A percentile compares a stretch with the other conserved stretches of the same genome.
phyloP scores from a whole-genome alignment of 768 basidiomycete species.

The Suillus plorans region DNA sequence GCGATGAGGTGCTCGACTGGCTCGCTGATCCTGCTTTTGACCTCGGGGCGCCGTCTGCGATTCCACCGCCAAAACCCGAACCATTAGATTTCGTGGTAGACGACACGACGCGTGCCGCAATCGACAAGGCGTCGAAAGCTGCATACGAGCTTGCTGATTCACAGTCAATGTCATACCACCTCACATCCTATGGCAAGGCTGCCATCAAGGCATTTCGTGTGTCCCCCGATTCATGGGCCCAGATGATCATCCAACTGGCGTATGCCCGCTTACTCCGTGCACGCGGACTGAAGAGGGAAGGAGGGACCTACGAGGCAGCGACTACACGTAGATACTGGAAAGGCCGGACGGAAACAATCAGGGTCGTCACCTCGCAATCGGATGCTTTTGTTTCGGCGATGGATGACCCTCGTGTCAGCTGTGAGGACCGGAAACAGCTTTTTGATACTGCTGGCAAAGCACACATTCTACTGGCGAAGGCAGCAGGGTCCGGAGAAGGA shows the following conservation, averaged over 20 bases:
- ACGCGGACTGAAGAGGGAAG: constrained; percentile 32
- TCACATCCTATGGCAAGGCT: constrained; percentile 81
- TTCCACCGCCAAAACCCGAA: constrained; percentile 33
- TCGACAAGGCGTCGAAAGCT: constrained; percentile 53
- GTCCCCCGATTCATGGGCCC: constrained; percentile 95
- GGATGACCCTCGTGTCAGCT: constrained; percentile 45
- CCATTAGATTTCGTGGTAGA: constrained; percentile 57
- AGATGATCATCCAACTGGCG: constrained; percentile 89
- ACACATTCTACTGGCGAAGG: constrained; percentile 66
- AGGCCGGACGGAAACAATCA: constrained; percentile 92
- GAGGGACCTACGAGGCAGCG: constrained; percentile 93
- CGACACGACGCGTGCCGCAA: constrained; percentile 43
- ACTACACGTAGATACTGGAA: constrained; percentile 86
- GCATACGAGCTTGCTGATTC: constrained; percentile 57
- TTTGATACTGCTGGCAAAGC: constrained; percentile 62
- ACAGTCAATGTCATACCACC: constrained; percentile 61
- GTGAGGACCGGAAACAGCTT: constrained; percentile 47
- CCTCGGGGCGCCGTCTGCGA: constrained; percentile 40
- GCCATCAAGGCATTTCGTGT: constrained; percentile 83
- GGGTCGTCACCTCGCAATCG: constrained; percentile 75
- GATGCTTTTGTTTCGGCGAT: constrained; percentile 78
- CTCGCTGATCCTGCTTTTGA: constrained; percentile 65
- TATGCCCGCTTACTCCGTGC: constrained; percentile 62
- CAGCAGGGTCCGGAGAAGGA: constrained; percentile 67
- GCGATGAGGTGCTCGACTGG: constrained; percentile 64